phyloP scores from a whole-genome alignment of 805 yeast genomes.

The Yarrowia deformans region DNA sequence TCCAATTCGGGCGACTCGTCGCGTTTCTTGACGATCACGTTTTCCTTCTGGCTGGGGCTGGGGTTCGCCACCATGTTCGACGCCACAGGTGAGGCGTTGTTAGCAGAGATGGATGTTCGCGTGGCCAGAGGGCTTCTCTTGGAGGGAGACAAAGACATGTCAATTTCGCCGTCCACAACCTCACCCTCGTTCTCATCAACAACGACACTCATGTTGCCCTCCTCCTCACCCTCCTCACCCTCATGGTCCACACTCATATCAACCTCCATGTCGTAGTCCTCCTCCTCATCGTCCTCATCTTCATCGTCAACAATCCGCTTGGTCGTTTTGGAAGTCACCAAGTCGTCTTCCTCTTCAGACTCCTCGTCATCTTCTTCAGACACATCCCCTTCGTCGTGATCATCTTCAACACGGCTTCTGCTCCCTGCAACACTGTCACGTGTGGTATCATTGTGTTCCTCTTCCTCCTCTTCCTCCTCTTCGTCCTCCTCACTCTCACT shows the following conservation, averaged over 20 bases:
- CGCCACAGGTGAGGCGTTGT: not conserved
- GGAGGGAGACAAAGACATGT: not conserved
- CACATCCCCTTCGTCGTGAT: not conserved
- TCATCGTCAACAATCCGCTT: not conserved
- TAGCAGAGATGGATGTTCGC: not conserved
- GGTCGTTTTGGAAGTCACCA: not conserved
- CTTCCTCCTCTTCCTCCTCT: slow-evolving; percentile 4
- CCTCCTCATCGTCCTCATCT: not conserved
- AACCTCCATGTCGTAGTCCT: not conserved
- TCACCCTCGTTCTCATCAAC: not conserved
- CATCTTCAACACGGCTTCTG: too few species aligned
- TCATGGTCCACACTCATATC: slow-evolving; percentile 4
- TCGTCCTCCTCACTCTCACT: not conserved
- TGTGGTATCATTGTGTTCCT: not conserved
- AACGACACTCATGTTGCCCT: not conserved
- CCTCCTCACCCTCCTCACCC: not conserved
- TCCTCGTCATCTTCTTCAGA: not conserved
- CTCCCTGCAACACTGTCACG: not conserved
- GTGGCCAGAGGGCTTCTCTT: slow-evolving; percentile 8
- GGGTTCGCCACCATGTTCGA: not conserved
- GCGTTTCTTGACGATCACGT: slow-evolving; percentile 19
- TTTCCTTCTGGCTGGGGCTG: slow-evolving; percentile 21
- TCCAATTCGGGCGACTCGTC: not conserved
- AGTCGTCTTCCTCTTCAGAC: not conserved
- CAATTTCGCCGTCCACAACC: not conserved